Percentiles rank a stretch among this genome's conserved stretches.
phyloP scores from a whole-genome alignment of 2,329 filamentous ascomycete genomes.

The Fusarium sp. region DNA sequence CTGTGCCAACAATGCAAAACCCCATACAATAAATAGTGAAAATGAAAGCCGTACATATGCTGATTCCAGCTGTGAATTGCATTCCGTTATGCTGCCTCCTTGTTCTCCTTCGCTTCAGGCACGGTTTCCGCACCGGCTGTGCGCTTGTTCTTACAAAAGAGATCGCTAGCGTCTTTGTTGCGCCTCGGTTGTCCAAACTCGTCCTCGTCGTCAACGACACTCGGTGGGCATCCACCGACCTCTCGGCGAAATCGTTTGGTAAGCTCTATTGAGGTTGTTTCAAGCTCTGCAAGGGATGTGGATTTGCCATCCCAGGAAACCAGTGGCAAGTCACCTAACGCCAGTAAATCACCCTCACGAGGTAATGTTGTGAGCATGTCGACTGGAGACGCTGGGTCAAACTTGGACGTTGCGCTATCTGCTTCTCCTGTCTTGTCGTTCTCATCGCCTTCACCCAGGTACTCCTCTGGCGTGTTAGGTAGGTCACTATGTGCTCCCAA shows the following conservation, averaged over 20 bases:
- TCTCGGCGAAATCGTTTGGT: conserved; percentile 69
- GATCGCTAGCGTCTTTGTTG: conserved; percentile 63
- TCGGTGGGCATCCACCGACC: conserved; percentile 73
- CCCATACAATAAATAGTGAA: conserved; percentile 10
- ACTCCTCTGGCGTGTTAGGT: conserved; percentile 78
- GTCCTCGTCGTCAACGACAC: conserved; percentile 27
- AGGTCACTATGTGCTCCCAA: conserved; percentile 84
- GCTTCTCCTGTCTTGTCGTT: conserved; percentile 48
- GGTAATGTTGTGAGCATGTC: conserved; percentile 64
- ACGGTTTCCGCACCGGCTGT: not conserved
- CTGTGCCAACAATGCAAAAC: conserved; percentile 19
- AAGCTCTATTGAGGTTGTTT: conserved; percentile 63
- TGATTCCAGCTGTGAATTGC: conserved; percentile 1
- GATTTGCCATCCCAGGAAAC: conserved; percentile 73
- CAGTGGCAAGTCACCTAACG: conserved; percentile 65
- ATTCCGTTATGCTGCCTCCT: conserved; percentile 41
- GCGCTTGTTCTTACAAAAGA: conserved; percentile 69
- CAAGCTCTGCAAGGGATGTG: conserved; percentile 56
- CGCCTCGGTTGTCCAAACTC: conserved; percentile 30
- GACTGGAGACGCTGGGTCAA: conserved; percentile 58
- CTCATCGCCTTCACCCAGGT: conserved; percentile 50
- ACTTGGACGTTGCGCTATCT: conserved; percentile 44
- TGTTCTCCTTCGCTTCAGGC: conserved; percentile 5
- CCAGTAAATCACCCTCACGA: conserved; percentile 57
- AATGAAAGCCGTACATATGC: conserved; percentile 9